These are phyloP conservation scores for Emmonsia crescens DNA, from an alignment of 2,329 filamentous ascomycete species.

Conservation along the genomic window DNA sequence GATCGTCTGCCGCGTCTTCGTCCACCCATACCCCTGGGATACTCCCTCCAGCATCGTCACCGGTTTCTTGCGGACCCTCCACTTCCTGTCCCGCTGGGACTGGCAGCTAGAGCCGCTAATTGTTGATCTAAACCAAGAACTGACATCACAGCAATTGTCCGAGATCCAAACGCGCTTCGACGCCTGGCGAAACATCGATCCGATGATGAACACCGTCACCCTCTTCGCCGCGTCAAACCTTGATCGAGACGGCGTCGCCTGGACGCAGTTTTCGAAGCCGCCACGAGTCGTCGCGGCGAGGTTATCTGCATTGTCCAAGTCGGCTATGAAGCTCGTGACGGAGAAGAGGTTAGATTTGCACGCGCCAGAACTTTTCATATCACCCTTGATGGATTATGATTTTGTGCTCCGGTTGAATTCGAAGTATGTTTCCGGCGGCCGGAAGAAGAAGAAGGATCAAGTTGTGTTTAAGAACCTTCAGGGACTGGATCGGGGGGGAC, in stretches of 20 bases:
- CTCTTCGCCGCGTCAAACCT: conserved; percentile 72
- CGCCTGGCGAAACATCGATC: conserved; percentile 79
- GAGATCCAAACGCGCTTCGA: conserved; percentile 62
- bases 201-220: conserved; percentile 70
- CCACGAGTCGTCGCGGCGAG: conserved; percentile 74
- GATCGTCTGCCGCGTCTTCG: conserved; percentile 64
- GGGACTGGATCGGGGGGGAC: conserved; percentile 31
- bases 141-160: conserved; percentile 51
- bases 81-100: conserved; percentile 78
- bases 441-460: conserved; percentile 24
- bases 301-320: conserved; percentile 70
- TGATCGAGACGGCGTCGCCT: conserved; percentile 67
- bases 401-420: conserved; percentile 64
- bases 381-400: conserved; percentile 68
- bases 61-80: conserved; percentile 70
- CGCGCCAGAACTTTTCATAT: conserved; percentile 55
- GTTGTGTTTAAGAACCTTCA: conserved; percentile 67
- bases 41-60: conserved; percentile 64
- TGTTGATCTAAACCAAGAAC: conserved; percentile 57
- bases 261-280: conserved; percentile 59
- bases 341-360: conserved; percentile 44
- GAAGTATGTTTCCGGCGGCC: conserved; percentile 37
- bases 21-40: conserved; percentile 70
- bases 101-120: conserved; percentile 78
- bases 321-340: conserved; percentile 55